A percentile compares a stretch with the other conserved stretches of the same genome.
These are phyloP conservation scores for Coemansia sp. DNA, from an alignment of 192 early-diverging fungal species.

Conservation along the genomic window DNA sequence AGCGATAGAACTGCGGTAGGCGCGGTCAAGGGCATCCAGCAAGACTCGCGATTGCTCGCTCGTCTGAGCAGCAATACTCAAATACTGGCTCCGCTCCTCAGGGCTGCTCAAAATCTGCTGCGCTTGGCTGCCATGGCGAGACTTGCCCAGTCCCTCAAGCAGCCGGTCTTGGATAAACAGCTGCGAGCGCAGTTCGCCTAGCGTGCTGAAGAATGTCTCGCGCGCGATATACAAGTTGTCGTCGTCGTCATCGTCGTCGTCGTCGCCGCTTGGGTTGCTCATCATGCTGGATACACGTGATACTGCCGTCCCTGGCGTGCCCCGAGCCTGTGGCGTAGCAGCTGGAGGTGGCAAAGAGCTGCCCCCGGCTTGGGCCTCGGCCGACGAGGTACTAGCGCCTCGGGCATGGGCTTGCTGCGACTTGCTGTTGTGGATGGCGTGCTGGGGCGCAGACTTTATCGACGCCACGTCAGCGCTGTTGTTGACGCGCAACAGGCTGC, in stretches of 20 bases:
- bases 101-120: not conserved
- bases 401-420: slow-evolving; percentile 6
- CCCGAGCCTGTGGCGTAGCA: not conserved
- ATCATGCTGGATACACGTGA: slow-evolving; percentile 29
- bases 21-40: slow-evolving; percentile 25
- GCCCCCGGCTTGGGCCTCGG: slow-evolving; percentile 1
- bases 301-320: slow-evolving; percentile 3
- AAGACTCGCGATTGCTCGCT: slow-evolving; percentile 34
- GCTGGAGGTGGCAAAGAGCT: not conserved
- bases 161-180: slow-evolving; percentile 64
- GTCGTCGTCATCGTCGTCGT: slow-evolving; percentile 5
- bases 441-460: slow-evolving; percentile 18
- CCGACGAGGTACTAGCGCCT: slow-evolving; percentile 27
- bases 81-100: slow-evolving; percentile 35
- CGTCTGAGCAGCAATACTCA: slow-evolving; percentile 36
- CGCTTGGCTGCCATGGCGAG: not conserved
- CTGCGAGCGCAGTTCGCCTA: slow-evolving; percentile 63
- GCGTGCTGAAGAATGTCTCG: slow-evolving; percentile 51
- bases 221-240: slow-evolving; percentile 44
- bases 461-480: slow-evolving; percentile 22
- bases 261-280: slow-evolving; percentile 50
- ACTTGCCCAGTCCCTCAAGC: slow-evolving; percentile 54
- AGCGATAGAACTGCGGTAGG: slow-evolving; percentile 30
- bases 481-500: slow-evolving; percentile 35
- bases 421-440: not conserved